Conservation (phyloP, 2,329 filamentous ascomycete species). For the Cladosporium sp. region DNA sequence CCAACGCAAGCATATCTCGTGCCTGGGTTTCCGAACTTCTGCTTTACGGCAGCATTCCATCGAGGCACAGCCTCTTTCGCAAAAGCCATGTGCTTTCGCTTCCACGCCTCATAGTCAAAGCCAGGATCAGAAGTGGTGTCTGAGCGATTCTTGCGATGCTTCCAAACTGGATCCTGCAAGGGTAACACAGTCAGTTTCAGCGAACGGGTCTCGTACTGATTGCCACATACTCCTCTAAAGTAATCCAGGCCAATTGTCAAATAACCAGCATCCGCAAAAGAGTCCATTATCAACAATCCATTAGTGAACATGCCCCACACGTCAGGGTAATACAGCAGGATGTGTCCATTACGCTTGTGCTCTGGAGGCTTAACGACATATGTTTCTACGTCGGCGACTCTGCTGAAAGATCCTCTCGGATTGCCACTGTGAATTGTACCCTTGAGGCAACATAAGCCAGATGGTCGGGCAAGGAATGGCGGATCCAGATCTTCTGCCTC, state of each 20-base stretch:
- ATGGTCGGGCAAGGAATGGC: constrained; percentile 15
- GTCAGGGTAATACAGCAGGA: constrained; percentile 22
- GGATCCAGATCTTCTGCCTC: too few relatives aligned
- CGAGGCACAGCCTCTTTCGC: constrained; percentile 41
- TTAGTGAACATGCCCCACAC: constrained; percentile 22
- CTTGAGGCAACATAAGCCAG: constrained; percentile 16
- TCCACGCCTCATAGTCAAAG: constrained; percentile 50
- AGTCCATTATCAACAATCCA: constrained; percentile 20
- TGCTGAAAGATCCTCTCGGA: constrained; percentile 14
- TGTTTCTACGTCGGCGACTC: constrained; percentile 17
- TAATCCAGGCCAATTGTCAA: constrained; percentile 18
- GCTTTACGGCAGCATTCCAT: constrained; percentile 41
- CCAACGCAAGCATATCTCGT: constrained; percentile 42
- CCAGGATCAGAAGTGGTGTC: constrained; percentile 27
- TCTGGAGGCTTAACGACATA: constrained; percentile 17
- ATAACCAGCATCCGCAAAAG: constrained; percentile 19
- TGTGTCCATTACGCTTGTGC: constrained; percentile 19
- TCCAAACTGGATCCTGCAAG: constrained; percentile 15
- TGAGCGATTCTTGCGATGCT: constrained; percentile 25
- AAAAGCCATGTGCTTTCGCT: constrained; percentile 42
- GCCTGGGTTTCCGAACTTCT: constrained; percentile 31
- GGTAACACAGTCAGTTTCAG: neutral
- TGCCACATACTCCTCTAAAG: constrained; percentile 18
- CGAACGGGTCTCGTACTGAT: too few relatives aligned
- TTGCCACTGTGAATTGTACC: constrained; percentile 18